Evolutionary conservation across 2,329 filamentous ascomycete species (phyloP).

Genomic region (Coccinonectria pachysandricola): DNA sequence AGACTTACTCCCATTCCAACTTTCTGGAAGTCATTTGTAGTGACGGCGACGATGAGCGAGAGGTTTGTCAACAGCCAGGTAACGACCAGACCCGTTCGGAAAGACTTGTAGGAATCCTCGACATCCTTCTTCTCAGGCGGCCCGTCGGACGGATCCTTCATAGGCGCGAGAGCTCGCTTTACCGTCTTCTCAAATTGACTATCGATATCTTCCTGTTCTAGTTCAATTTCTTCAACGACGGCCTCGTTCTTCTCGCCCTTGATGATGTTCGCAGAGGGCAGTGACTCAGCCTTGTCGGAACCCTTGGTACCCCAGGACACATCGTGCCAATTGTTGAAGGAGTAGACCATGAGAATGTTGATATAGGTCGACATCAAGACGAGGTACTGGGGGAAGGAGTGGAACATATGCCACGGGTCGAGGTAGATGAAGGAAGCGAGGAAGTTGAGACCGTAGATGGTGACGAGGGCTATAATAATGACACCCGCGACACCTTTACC

Average conservation of each 20-base stretch:
- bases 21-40: slow-evolving; percentile 65
- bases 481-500: slow-evolving; percentile 63
- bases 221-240: slow-evolving; percentile 83
- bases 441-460: slow-evolving; percentile 89
- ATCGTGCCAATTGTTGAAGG: slow-evolving; percentile 97
- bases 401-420: slow-evolving; percentile 97
- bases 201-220: slow-evolving; percentile 89
- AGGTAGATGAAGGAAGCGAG: slow-evolving; percentile 87
- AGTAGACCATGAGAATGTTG: slow-evolving; percentile 94
- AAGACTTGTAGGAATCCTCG: slow-evolving; percentile 93
- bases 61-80: slow-evolving; percentile 88
- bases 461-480: slow-evolving; percentile 76
- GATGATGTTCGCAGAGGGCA: slow-evolving; percentile 75
- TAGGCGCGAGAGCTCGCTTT: slow-evolving; percentile 74
- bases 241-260: slow-evolving; percentile 75
- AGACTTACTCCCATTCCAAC: slow-evolving; percentile 77
- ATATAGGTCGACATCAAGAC: slow-evolving; percentile 85
- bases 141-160: slow-evolving; percentile 46
- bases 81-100: slow-evolving; percentile 81
- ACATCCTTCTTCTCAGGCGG: slow-evolving; percentile 70
- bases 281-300: slow-evolving; percentile 80
- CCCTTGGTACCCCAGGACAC: slow-evolving; percentile 97
- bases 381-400: slow-evolving; percentile 80
- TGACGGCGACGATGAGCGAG: slow-evolving; percentile 68
- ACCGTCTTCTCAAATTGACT: slow-evolving; percentile 87